Conservation (phyloP, 768 basidiomycete genomes). For the Lentinula edodes region DNA sequence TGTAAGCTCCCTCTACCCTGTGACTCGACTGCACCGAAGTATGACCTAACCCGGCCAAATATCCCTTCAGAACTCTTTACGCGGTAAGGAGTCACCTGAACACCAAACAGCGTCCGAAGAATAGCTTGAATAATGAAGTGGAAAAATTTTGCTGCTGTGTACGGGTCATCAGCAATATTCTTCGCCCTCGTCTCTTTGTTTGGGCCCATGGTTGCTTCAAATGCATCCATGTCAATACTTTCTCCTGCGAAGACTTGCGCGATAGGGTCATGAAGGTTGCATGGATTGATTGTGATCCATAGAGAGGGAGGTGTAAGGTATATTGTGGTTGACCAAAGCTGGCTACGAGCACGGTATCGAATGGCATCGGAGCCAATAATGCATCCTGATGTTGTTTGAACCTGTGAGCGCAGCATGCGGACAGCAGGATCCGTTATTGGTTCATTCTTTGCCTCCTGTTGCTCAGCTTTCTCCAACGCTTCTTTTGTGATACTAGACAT, state of each 20-base stretch:
- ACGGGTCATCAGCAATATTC: slow-evolving; percentile 33
- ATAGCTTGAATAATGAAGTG: slow-evolving; percentile 14
- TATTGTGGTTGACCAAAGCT: slow-evolving; percentile 27
- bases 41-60: slow-evolving; percentile 12
- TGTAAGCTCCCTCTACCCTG: slow-evolving; percentile 38
- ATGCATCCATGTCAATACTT: slow-evolving; percentile 36
- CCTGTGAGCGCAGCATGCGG: slow-evolving; percentile 16
- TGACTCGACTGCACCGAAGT: slow-evolving; percentile 27
- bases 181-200: slow-evolving; percentile 8
- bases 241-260: slow-evolving; percentile 36
- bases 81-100: background rate
- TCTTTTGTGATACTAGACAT: slow-evolving; percentile 19
- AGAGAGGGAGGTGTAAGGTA: slow-evolving; percentile 22
- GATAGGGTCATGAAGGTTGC: slow-evolving; percentile 35
- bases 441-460: slow-evolving; percentile 25
- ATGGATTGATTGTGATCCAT: slow-evolving; percentile 39
- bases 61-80: slow-evolving; percentile 22
- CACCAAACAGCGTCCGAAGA: background rate
- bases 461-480: slow-evolving; percentile 24
- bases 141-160: slow-evolving; percentile 36
- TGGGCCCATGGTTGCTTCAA: slow-evolving; percentile 21
- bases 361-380: slow-evolving; percentile 30
- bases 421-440: slow-evolving; percentile 22
- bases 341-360: slow-evolving; percentile 9
- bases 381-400: slow-evolving; percentile 16